Evolutionary conservation across 345 rosid genomes (phyloP), one percentile per base, ranked within the genome.

Genomic region (Adansonia digitata): DNA sequence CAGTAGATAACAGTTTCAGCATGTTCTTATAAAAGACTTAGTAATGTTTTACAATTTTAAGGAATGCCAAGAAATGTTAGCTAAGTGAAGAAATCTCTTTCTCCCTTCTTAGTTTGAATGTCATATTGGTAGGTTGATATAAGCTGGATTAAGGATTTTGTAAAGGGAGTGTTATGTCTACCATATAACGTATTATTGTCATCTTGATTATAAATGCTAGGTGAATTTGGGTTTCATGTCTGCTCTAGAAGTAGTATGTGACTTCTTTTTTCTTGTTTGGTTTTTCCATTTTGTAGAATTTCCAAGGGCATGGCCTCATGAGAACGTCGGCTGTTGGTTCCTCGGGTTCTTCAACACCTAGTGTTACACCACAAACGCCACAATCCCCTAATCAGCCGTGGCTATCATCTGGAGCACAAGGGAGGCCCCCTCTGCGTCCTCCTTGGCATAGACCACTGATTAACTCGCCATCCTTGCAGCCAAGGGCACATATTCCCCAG

Each of bases 351-450:
- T 83, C 89, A 49, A 80, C 94, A 72, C 83, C 91, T 5, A 86
- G 80, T 81, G n/a, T n/a, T n/a, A 77, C 90, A 63, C 76, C 90
- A 40, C 94, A 89, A 81, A 77, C 75, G 74, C 45, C 83, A 71
- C 94, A 86, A 57, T 77, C 91, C 45, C 74, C 80, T 55, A 90
- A 78, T 77, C 97, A 94, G 81, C 98, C 97, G 3, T 93, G 97
- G 98, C 78, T 93, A 80, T 73, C 96, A 73, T 80, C 96, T 81
- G 85, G 88, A 78, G 18, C 87, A 49, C 98, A 91, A 82, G 92
- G 90, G 83, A 95, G 85, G 75, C 94, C 96, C 60, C 97, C 96
- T 64, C 62, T 95, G 78, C 91, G 93, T 59, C 86, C 96, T 66
- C 84, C 93, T 73, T 79, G 93, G 4, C 85, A 82, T 83, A 88